These are phyloP conservation scores for Metarhizium album DNA, from an alignment of 2,329 filamentous ascomycete genomes.

Conservation along the genomic window DNA sequence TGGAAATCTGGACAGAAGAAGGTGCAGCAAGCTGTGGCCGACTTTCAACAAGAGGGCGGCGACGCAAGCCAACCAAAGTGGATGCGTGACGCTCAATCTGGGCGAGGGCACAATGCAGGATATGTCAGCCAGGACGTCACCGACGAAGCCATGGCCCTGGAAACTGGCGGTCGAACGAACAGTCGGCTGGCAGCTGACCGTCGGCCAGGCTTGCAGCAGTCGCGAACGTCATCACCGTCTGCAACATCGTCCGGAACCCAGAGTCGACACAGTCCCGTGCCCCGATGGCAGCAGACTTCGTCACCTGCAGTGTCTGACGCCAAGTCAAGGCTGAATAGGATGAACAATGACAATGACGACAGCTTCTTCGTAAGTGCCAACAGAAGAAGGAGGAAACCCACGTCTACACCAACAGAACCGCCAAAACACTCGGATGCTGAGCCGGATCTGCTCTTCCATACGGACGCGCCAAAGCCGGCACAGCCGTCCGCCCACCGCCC, in stretches of 20 bases:
- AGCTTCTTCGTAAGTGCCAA: constrained; percentile 70
- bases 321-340: constrained; percentile 53
- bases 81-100: constrained; percentile 68
- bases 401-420: constrained; percentile 33
- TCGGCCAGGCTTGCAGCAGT: constrained; percentile 19
- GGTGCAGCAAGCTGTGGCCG: constrained; percentile 81
- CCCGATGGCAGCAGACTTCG: constrained; percentile 48
- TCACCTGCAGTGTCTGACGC: constrained; percentile 23
- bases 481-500: constrained; percentile 26
- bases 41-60: constrained; percentile 55
- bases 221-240: constrained; percentile 38
- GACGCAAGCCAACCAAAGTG: constrained; percentile 82
- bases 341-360: constrained; percentile 64
- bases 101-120: constrained; percentile 25
- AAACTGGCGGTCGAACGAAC: constrained; percentile 44
- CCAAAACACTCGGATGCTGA: constrained; percentile 29
- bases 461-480: constrained; percentile 24
- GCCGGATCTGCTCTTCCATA: constrained; percentile 53
- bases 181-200: constrained; percentile 17
- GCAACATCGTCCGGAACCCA: constrained; percentile 32
- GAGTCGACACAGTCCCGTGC: constrained; percentile 34
- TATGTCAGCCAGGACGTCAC: constrained; percentile 34
- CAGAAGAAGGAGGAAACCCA: constrained; percentile 63
- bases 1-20: constrained; percentile 95
- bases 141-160: constrained; percentile 71